A percentile compares a stretch with the other conserved stretches of the same genome.
Conservation (phyloP, 345 rosid species). For the Hibiscus tridactylites region DNA sequence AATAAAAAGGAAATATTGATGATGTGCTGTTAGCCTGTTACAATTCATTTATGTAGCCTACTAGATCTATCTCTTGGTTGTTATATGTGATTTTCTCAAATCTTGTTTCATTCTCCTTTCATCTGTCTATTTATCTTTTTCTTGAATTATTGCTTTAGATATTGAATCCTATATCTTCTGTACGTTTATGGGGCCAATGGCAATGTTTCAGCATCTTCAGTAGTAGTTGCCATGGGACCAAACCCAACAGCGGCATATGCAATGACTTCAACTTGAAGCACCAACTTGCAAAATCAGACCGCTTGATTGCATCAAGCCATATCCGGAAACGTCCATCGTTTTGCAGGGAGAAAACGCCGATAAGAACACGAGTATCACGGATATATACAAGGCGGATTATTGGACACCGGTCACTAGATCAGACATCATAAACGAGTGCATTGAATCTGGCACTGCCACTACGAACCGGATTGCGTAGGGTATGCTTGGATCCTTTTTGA, state of each 20-base stretch:
- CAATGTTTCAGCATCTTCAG: not conserved
- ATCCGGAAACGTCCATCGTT: no score
- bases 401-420: no score
- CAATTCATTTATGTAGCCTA: not conserved
- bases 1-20: not conserved
- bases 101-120: slow-evolving; percentile 2
- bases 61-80: not conserved
- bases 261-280: slow-evolving; percentile 8
- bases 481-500: no score
- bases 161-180: not conserved
- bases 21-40: not conserved
- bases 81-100: not conserved
- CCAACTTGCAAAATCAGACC: not conserved
- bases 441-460: no score
- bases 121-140: not conserved
- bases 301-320: no score
- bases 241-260: not conserved
- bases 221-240: slow-evolving; percentile 14
- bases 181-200: not conserved
- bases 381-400: no score
- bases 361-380: no score
- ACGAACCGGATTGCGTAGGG: no score
- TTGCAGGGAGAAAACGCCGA: no score
- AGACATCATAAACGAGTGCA: no score
- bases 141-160: not conserved